Conservation (phyloP, 1,139 yeast species). For the Saccharomyces hybrid region DNA sequence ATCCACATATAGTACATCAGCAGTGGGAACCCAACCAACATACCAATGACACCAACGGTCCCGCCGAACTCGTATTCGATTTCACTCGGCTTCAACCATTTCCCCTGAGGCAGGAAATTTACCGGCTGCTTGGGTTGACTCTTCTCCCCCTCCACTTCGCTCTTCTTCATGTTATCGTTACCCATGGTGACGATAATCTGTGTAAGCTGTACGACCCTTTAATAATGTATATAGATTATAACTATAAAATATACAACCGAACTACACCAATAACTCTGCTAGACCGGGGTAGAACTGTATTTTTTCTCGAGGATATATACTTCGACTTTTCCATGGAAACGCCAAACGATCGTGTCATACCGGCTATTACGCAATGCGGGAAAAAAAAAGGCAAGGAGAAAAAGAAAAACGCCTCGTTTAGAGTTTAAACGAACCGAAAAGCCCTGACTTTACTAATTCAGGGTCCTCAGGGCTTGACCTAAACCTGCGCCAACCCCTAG, state of each 20-base stretch:
- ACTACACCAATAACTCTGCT: too few relatives aligned
- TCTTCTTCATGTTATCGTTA: background rate
- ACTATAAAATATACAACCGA: too few relatives aligned
- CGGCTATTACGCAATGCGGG: conserved; percentile 1
- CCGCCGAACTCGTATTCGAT: conserved; percentile 90
- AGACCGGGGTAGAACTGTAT: too few relatives aligned
- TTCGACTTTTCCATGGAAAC: background rate
- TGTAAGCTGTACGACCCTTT: background rate
- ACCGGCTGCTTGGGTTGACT: background rate
- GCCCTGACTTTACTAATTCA: background rate
- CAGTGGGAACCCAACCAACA: conserved; percentile 87
- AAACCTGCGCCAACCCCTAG: background rate
- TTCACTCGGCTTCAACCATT: conserved; percentile 36
- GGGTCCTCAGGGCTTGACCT: background rate
- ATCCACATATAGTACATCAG: conserved; percentile 98
- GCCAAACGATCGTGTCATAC: background rate
- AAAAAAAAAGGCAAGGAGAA: background rate
- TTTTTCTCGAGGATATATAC: background rate
- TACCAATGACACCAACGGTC: conserved; percentile 78
- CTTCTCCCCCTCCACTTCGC: background rate
- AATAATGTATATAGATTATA: too few relatives aligned
- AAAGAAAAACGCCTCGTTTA: background rate
- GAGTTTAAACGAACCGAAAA: background rate
- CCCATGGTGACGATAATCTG: background rate
- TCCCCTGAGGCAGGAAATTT: conserved; percentile 31